Conservation (phyloP, 768 basidiomycete species). For the Pulveroboletus sp. region DNA sequence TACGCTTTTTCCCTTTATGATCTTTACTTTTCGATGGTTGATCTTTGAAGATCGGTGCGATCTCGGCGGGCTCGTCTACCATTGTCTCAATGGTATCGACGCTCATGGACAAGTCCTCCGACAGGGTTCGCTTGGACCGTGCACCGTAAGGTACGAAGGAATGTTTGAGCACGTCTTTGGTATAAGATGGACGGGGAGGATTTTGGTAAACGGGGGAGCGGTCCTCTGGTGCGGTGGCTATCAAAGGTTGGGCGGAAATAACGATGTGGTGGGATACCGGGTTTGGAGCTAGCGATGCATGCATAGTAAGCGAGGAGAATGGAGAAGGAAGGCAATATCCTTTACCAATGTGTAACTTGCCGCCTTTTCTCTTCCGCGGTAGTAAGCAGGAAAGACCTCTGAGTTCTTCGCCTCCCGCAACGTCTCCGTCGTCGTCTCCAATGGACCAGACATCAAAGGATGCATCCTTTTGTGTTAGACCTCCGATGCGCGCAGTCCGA, state of each 20-base stretch:
- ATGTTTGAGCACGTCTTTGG: conserved; percentile 61
- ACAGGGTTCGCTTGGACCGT: conserved; percentile 12
- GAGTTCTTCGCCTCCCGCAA: conserved; percentile 61
- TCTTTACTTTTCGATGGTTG: conserved; percentile 19
- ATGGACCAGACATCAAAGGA: conserved; percentile 68
- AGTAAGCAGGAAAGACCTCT: conserved; percentile 59
- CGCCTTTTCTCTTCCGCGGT: conserved; percentile 59
- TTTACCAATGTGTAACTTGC: conserved; percentile 57
- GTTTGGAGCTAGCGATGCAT: conserved; percentile 47
- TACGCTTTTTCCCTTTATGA: conserved; percentile 41
- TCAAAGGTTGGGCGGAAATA: conserved; percentile 47
- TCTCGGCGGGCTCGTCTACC: conserved; percentile 13
- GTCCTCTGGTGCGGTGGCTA: conserved; percentile 18
- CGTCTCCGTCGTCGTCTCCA: conserved; percentile 36
- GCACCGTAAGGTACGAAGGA: conserved; percentile 64
- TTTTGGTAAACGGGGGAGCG: conserved; percentile 38
- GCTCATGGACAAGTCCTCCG: conserved; percentile 19
- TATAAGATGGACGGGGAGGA: conserved; percentile 55
- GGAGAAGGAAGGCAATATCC: background rate
- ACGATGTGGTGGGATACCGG: conserved; percentile 58
- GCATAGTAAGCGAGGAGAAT: conserved; percentile 40
- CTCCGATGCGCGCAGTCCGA: conserved; percentile 43
- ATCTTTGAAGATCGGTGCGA: background rate
- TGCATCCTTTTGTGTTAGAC: conserved; percentile 49
- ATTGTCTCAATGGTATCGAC: conserved; percentile 26